Evolutionary conservation across 164 flowering plant species (phyloP), one percentile per base, ranked within the genome.

Genomic region (Liquidambar formosana): DNA sequence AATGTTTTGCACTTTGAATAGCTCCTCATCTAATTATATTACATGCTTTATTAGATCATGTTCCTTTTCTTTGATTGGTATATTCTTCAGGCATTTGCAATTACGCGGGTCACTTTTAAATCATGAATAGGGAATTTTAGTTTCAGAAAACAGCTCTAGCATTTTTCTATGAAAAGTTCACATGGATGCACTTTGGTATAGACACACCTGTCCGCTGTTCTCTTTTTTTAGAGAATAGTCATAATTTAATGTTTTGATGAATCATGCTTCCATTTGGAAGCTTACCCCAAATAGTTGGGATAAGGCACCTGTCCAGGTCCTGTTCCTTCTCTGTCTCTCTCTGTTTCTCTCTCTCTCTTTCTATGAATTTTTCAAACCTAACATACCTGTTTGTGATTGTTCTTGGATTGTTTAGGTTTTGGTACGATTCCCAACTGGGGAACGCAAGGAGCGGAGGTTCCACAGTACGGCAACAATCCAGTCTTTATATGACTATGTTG

Each of bases 391-490:
- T 10, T 22, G 16, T 56, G 27, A 28, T 25, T 28, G 44, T 8
- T 57, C 38, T 57, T 68, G 41, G 13, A 19, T 21, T 5, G 33
- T 63, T 54, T 80, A 93, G 97, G 97, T 93, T 61, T 80, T 95
- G 84, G 86, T 93, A 45, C 79, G 98, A 22, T 93, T 95, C 63
- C 98, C 98, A 22, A 78, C 77, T 56, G 99, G 98, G 65, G 98
- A 91, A 63, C 93, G 99, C 61, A 93, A 86, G 77, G 98, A 84
- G 59, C 81, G 98, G 80, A 90, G 95, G 81, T 93, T 95, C 72
- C 81, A 84, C 57, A 86, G 87, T 56, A 75, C 81, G 0, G 79
- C 90, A n/a, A 83, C 86, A 1, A 79, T 95, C 59, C 92, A 91
- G 53, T 76, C 89, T 8, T 75, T 95, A 16, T 93, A 93, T 63